Evolutionary conservation across 2,329 filamentous ascomycete species (phyloP).

Genomic region (Monosporascus sp.): DNA sequence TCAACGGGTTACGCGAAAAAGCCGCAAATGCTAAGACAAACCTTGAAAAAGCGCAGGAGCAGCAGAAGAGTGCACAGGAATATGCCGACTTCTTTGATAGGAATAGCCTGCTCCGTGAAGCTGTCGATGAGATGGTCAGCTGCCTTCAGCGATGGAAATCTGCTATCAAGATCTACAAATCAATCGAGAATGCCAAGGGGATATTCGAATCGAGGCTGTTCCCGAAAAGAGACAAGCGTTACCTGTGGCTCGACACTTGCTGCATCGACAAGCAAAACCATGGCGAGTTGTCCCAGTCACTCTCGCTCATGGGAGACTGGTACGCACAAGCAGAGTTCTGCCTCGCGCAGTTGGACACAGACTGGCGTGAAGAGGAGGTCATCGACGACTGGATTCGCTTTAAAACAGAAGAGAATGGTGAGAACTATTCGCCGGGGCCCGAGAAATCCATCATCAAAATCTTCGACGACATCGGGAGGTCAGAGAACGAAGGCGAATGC

Average conservation of each 20-base stretch:
- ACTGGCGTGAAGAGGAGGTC: too few species aligned
- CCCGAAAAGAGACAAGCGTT: slow-evolving; percentile 19
- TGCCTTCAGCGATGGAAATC: slow-evolving; percentile 22
- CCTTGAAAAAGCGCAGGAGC: slow-evolving; percentile 2
- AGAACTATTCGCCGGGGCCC: too few species aligned
- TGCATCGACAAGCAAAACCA: slow-evolving; percentile 27
- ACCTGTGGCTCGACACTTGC: slow-evolving; percentile 28
- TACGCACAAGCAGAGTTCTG: background rate
- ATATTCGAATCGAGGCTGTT: slow-evolving; percentile 23
- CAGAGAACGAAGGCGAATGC: too few species aligned
- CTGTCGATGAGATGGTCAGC: slow-evolving; percentile 18
- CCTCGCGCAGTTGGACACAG: too few species aligned
- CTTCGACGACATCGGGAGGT: too few species aligned
- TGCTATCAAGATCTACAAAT: slow-evolving; percentile 20
- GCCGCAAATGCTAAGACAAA: slow-evolving; percentile 1
- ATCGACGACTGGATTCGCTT: too few species aligned
- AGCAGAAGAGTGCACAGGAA: background rate
- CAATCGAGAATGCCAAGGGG: slow-evolving; percentile 16
- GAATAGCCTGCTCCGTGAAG: slow-evolving; percentile 18
- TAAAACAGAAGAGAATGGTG: too few species aligned
- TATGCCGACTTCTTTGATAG: slow-evolving; percentile 17
- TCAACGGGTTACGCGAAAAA: background rate
- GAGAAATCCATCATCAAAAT: too few species aligned
- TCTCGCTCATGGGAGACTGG: slow-evolving; percentile 26
- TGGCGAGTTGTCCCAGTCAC: slow-evolving; percentile 23